Evolutionary conservation across 108 stramenopile genomes (phyloP).

Genomic region (Pseudonitzschia pungens): DNA sequence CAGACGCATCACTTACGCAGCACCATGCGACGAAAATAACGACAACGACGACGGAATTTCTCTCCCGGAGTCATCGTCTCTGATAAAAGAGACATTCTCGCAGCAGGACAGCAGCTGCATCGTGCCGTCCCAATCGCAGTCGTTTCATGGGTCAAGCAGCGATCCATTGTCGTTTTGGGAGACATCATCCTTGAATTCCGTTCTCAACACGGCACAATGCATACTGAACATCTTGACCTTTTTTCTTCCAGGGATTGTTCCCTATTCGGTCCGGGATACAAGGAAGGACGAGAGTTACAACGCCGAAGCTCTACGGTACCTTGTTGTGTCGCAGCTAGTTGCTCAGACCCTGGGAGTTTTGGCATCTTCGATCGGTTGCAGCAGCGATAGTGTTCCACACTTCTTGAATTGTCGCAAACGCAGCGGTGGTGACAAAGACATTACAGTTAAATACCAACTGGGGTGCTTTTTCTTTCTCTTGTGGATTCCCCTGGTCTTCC

Average conservation of each 20-base stretch:
- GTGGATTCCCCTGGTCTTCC: conserved; percentile 6
- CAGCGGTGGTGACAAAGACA: background rate
- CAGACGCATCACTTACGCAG: background rate
- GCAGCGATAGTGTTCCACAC: background rate
- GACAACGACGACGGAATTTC: background rate
- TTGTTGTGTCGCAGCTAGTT: background rate
- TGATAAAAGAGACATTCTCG: background rate
- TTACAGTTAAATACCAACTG: background rate
- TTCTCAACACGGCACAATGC: background rate
- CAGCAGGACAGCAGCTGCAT: background rate
- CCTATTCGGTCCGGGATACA: background rate
- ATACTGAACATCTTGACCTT: background rate
- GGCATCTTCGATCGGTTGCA: background rate
- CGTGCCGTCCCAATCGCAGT: background rate
- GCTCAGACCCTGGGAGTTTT: conserved; percentile 9
- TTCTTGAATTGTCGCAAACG: background rate
- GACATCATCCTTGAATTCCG: background rate
- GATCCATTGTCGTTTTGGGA: background rate
- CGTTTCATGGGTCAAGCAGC: background rate
- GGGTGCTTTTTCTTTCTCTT: background rate
- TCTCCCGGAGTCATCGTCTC: background rate
- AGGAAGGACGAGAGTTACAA: background rate
- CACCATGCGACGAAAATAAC: background rate
- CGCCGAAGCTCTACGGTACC: background rate
- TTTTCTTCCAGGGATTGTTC: conserved; percentile 12